Base-by-base conservation (phyloP, 495 filamentous ascomycete genomes). In the Penicillium nucicola region DNA sequence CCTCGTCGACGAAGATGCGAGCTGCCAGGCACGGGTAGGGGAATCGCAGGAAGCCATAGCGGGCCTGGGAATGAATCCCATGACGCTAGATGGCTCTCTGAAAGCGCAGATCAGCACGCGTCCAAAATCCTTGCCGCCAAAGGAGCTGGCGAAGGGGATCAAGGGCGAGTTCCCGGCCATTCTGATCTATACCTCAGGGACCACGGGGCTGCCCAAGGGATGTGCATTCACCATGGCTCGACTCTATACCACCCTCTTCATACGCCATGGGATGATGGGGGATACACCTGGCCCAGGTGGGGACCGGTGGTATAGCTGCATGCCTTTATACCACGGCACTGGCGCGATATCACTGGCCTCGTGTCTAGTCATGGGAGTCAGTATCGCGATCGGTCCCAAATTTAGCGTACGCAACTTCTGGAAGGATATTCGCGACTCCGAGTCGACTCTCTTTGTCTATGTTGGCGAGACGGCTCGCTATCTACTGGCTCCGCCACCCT, bases 401-500 rank as follows among this genome's bases (percentile, higher is more conserved):
- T 93, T 92, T 75, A 84, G 79, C 55, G 81, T 78, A 2, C 79
- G 82, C 0, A 71, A 75, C 13, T 93, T 93, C 72, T 93, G 89
- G 89, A 64, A 69, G 11, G 89, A 93, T 42, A 68, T 90, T 23
- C 79, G 83, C 18, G 85, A 87, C 53, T 84, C 81, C 0, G 64
- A 77, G 13, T 78, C 87, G 4, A 91, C 85, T 1, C 72, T 80
- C 48, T 87, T 91, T 63, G 80, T 86, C 10, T 93, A 93, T 58
- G 89, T 93, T n/a, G 88, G 89, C 54, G 88, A 93, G 64, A 88
- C 85, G 0, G 80, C 87, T 20, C 75, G 88, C 3, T 93, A 92
- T 46, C 76, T 93, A 2, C 78, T 93, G 13, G 81, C 86, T 0
- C 78, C 80, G 10, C 85, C 87, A 0, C 81, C 83, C 0, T 82